phyloP scores from a whole-genome alignment of 352 stramenopile species.

The Phytophthora foliorum region DNA sequence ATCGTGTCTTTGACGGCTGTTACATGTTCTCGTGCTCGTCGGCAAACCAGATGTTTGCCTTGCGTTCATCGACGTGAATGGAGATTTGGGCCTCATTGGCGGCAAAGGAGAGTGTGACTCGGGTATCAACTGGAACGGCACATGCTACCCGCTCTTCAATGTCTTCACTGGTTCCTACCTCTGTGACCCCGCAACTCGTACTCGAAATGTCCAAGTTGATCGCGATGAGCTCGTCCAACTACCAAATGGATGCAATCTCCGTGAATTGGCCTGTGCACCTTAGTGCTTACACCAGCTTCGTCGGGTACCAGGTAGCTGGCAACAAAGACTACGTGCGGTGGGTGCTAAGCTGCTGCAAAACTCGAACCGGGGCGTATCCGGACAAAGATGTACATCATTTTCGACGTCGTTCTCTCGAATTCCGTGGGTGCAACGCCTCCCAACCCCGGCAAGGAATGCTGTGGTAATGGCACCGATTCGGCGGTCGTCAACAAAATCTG shows the following conservation, averaged over 20 bases:
- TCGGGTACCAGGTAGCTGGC: slow-evolving; percentile 52
- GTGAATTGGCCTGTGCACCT: slow-evolving; percentile 80
- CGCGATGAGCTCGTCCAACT: slow-evolving; percentile 49
- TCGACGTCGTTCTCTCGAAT: slow-evolving; percentile 93
- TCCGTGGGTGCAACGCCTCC: slow-evolving; percentile 51
- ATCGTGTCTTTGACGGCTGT: slow-evolving; percentile 48
- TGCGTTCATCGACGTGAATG: slow-evolving; percentile 54
- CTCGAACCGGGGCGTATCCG: slow-evolving; percentile 51
- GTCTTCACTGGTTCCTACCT: slow-evolving; percentile 55
- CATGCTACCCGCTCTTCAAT: slow-evolving; percentile 58
- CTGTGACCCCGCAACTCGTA: slow-evolving; percentile 56
- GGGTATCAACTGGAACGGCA: slow-evolving; percentile 61
- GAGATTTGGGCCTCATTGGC: slow-evolving; percentile 55
- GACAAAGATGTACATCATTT: slow-evolving; percentile 90
- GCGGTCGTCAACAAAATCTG: slow-evolving; percentile 57
- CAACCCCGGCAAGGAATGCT: slow-evolving; percentile 31
- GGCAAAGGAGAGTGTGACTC: slow-evolving; percentile 42
- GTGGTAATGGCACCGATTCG: slow-evolving; percentile 35
- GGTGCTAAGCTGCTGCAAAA: slow-evolving; percentile 60
- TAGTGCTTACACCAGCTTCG: slow-evolving; percentile 72
- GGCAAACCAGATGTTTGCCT: slow-evolving; percentile 49
- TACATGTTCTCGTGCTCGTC: slow-evolving; percentile 47
- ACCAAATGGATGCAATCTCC: slow-evolving; percentile 56
- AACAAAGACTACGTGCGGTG: slow-evolving; percentile 53
- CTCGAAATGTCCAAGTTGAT: slow-evolving; percentile 52